Conservation (phyloP, 108 stramenopile species). For the Chaetoceros tenuissimus region DNA sequence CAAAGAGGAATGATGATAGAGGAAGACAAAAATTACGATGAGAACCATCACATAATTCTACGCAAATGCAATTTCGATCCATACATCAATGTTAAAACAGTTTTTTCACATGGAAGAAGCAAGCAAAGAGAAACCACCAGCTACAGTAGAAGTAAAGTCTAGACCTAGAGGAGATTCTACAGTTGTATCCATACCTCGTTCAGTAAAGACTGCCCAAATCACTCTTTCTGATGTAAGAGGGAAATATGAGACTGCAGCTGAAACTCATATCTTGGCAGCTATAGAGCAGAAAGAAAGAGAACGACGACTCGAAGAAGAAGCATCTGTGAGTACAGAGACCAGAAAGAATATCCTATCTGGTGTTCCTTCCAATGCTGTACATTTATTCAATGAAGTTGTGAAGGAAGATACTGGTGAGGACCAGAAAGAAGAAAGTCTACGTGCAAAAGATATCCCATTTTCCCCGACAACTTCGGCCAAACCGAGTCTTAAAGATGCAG, state of each 20-base stretch:
- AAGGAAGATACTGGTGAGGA: background rate
- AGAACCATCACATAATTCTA: no score
- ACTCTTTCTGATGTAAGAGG: background rate
- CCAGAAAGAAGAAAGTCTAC: background rate
- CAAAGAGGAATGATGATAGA: no score
- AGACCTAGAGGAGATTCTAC: no score
- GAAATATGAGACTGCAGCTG: constrained; percentile 14
- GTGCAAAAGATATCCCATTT: background rate
- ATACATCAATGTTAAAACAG: no score
- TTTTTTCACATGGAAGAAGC: no score
- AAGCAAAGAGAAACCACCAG: no score
- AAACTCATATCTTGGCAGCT: constrained; percentile 14
- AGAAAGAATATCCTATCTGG: background rate
- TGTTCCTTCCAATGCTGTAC: background rate
- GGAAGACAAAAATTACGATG: no score
- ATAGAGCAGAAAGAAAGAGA: constrained; percentile 10
- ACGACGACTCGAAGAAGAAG: background rate
- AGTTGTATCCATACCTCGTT: background rate
- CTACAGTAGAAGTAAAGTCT: no score
- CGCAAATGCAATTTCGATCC: no score
- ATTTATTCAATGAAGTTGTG: background rate
- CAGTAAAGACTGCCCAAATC: background rate
- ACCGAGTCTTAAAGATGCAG: background rate
- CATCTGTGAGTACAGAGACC: background rate
- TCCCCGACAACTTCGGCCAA: background rate